Base-by-base conservation (phyloP, 768 basidiomycete species). In the Suillus discolor region DNA sequence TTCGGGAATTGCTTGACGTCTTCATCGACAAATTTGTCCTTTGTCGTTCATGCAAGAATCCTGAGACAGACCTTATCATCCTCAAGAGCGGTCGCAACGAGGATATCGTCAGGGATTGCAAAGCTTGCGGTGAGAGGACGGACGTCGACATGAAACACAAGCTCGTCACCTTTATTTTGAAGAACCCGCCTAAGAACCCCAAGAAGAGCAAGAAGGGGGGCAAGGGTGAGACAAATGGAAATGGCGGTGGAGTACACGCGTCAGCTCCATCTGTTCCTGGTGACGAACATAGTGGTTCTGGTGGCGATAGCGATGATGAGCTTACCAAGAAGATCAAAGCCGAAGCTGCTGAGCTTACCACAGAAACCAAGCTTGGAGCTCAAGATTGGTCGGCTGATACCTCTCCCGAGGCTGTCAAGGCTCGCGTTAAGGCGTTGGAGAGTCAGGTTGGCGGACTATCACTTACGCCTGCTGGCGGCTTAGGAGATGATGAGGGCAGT, bases 1-100 rank as follows among this genome's bases (percentile, higher is more conserved):
- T 99, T 36, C 92, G 96, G 65, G 97, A 99, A 78, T 88, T 99
- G 18, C 90, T 99, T 71, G 97, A 99, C 78, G 86, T 79, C 57
- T 99, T 99, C 85, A 99, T 99, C 82, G 94, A 97, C 72, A 98
- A 98, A 80, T 99, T 97, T 71, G 95, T 99, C 53, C 89, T 99
- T 18, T 99, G 97, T 82, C 90, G 89, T 66, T 87, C 92, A 12
- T 99, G 97, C 91, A 98, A 99, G 83, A 99, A 99, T 76, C 97
- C 97, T 13, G 97, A 99, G 81, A 99, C 97, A 39, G 96, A 98
- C 73, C 88, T 98, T 54, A 79, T 94, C 81, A 87, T 99, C 75
- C 88, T 94, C 77, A 96, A 94, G 79, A 80, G 74, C 65, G 95
- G 96, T 60, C 80, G 86, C 36, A 83, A 79, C 65, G 97, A 98